Percentiles rank a stretch among this genome's conserved stretches.
phyloP scores from a whole-genome alignment of 805 yeast genomes.

The Yamadazyma olivae region DNA sequence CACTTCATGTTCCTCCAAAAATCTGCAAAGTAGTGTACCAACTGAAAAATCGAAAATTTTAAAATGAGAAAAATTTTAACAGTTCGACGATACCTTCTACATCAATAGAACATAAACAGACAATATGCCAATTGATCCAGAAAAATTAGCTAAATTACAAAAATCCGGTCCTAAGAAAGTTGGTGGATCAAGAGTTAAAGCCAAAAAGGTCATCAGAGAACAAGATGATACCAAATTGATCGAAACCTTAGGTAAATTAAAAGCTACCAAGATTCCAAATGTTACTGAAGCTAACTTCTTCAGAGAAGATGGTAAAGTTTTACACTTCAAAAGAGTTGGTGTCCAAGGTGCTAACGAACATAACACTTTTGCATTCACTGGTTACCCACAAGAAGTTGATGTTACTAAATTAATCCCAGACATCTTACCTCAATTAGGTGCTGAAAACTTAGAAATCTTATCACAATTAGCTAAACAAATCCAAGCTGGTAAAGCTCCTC shows the following conservation, averaged over 20 bases:
- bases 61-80: neutral
- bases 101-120: neutral
- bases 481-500: conserved; percentile 58
- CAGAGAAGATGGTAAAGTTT: conserved; percentile 92
- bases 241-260: conserved; percentile 82
- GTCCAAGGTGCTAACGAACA: conserved; percentile 88
- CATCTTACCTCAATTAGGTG: conserved; percentile 93
- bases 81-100: conserved; percentile 1
- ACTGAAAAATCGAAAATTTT: conserved; percentile 1
- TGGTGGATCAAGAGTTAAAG: conserved; percentile 85
- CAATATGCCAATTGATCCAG: conserved; percentile 87
- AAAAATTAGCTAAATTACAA: conserved; percentile 88
- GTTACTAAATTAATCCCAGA: conserved; percentile 90
- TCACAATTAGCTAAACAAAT: conserved; percentile 86
- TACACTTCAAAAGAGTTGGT: conserved; percentile 95
- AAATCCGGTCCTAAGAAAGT: conserved; percentile 79
- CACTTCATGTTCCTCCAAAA: no score
- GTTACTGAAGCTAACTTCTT: conserved; percentile 97
- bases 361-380: conserved; percentile 93
- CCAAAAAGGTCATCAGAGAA: conserved; percentile 73
- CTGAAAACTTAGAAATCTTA: conserved; percentile 88
- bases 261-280: conserved; percentile 83
- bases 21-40: neutral
- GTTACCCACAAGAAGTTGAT: conserved; percentile 90
- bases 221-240: conserved; percentile 91